These are phyloP conservation scores for Eragrostis tef DNA, from an alignment of 202 grass and related monocot species.

Conservation along the genomic window DNA sequence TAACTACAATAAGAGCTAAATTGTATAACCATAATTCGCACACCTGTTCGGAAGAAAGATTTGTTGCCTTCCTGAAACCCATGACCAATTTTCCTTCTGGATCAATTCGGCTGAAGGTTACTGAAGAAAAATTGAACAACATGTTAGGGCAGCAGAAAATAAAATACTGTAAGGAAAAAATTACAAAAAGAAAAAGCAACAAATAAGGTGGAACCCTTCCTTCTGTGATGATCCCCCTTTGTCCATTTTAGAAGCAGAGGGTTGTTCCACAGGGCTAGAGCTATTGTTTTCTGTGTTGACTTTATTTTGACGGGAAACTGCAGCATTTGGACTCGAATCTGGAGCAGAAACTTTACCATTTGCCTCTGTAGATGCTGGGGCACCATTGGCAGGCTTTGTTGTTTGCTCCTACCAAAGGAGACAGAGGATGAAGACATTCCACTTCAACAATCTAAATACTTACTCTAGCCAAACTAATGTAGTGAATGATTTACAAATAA, in stretches of 20 bases:
- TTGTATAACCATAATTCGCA: slow-evolving; percentile 8
- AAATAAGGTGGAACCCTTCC: slow-evolving; percentile 50
- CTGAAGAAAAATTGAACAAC: slow-evolving; percentile 52
- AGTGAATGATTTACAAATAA: neutral
- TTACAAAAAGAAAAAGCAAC: neutral
- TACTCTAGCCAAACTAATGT: neutral
- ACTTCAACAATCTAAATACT: neutral
- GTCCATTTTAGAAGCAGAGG: slow-evolving; percentile 44
- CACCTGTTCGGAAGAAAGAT: slow-evolving; percentile 65
- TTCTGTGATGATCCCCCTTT: slow-evolving; percentile 63
- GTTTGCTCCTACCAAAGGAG: slow-evolving; percentile 50
- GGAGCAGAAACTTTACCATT: slow-evolving; percentile 52
- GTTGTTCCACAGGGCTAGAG: slow-evolving; percentile 55
- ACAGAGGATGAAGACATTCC: neutral
- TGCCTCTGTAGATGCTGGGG: slow-evolving; percentile 50
- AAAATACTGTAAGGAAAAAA: neutral
- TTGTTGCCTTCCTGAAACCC: slow-evolving; percentile 90
- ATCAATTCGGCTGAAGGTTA: slow-evolving; percentile 93
- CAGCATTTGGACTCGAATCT: slow-evolving; percentile 56
- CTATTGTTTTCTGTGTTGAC: slow-evolving; percentile 58
- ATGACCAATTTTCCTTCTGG: slow-evolving; percentile 95
- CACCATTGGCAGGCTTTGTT: slow-evolving; percentile 62
- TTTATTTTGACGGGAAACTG: slow-evolving; percentile 52
- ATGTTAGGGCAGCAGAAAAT: slow-evolving; percentile 18
- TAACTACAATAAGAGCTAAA: slow-evolving; percentile 14